Conservation (phyloP, 371 early-diverging fungal genomes). For the Lichtheimia ramosa region DNA sequence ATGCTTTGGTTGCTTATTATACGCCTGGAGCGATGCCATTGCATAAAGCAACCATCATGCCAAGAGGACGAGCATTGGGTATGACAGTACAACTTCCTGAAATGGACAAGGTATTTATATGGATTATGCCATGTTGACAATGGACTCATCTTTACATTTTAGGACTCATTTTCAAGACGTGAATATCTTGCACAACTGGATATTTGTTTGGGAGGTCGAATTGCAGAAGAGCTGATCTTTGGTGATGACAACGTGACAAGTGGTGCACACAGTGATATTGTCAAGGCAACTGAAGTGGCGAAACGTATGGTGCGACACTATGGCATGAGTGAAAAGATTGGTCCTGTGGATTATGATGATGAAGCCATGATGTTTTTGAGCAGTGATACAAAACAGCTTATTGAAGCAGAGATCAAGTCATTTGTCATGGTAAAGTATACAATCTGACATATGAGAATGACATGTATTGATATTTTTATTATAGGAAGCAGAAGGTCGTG, state of each 20-base stretch:
- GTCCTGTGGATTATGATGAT: slow-evolving; percentile 49
- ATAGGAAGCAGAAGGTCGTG: slow-evolving; percentile 60
- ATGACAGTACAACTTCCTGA: slow-evolving; percentile 92
- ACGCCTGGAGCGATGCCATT: slow-evolving; percentile 90
- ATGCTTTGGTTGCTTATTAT: slow-evolving; percentile 89
- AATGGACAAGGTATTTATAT: slow-evolving; percentile 65
- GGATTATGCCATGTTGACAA: not conserved
- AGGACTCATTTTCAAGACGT: slow-evolving; percentile 68
- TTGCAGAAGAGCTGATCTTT: slow-evolving; percentile 91
- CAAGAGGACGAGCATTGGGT: slow-evolving; percentile 87
- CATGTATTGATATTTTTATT: not conserved
- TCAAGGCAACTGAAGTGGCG: slow-evolving; percentile 85
- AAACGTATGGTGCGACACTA: slow-evolving; percentile 83
- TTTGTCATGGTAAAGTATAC: slow-evolving; percentile 57
- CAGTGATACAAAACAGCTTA: slow-evolving; percentile 65
- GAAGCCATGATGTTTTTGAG: slow-evolving; percentile 74
- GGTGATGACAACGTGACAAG: slow-evolving; percentile 89
- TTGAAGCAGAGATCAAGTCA: slow-evolving; percentile 79
- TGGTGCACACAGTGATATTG: slow-evolving; percentile 87
- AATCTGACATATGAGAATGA: slow-evolving; percentile 1
- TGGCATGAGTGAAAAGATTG: slow-evolving; percentile 90
- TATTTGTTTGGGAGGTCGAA: slow-evolving; percentile 93
- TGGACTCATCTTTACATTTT: not conserved
- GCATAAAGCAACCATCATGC: slow-evolving; percentile 96
- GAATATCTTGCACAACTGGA: slow-evolving; percentile 87